A percentile compares a stretch with the other conserved stretches of the same genome.
These are phyloP conservation scores for Aspergillus flavus DNA, from an alignment of 2,329 filamentous ascomycete genomes.

Conservation along the genomic window DNA sequence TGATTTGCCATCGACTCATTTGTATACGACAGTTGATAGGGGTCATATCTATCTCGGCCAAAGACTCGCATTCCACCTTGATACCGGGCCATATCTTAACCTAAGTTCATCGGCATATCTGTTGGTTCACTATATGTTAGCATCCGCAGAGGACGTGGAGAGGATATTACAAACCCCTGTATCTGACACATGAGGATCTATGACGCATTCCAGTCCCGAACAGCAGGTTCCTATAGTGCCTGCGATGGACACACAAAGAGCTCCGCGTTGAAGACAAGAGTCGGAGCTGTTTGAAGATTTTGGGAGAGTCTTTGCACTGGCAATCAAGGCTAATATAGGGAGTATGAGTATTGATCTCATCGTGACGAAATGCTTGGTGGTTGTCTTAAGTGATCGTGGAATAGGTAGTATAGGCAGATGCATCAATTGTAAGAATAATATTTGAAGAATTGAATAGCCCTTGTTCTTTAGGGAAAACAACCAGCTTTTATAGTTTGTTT, in stretches of 20 bases:
- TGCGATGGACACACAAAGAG: not conserved
- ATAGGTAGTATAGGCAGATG: not conserved
- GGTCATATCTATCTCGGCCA: not conserved
- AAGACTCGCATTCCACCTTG: not conserved
- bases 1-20: not conserved
- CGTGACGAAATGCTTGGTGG: not conserved
- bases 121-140: not conserved
- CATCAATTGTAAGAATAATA: accelerated
- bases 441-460: not conserved
- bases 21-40: not conserved
- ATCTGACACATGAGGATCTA: not conserved
- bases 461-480: not conserved
- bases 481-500: not conserved
- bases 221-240: not conserved
- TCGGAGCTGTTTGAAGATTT: not conserved
- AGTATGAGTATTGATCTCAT: not conserved
- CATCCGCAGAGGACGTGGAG: too few relatives aligned
- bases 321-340: not conserved
- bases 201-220: not conserved
- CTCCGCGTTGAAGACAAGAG: not conserved
- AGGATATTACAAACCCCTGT: not conserved
- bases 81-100: not conserved
- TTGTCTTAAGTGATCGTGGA: too few relatives aligned
- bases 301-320: not conserved
- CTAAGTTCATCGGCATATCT: not conserved